Conservation (phyloP, 23 red algal species). For the Gracilaria domingensis region DNA sequence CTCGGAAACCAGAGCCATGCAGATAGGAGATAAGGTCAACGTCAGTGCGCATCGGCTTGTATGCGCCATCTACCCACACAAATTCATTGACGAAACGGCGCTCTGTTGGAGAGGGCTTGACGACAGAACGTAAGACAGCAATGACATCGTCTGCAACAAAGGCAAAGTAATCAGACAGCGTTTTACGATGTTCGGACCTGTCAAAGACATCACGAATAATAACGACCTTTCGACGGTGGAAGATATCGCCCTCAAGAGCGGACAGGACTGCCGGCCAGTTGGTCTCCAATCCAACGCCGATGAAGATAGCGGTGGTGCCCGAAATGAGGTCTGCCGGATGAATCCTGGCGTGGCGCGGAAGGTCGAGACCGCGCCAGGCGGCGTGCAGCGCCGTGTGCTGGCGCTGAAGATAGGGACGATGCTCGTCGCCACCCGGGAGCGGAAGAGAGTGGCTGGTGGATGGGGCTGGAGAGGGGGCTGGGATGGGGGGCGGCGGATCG, state of each 20-base stretch:
- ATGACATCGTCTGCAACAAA: constrained; percentile 85
- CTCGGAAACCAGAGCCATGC: constrained; percentile 79
- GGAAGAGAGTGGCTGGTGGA: constrained; percentile 61
- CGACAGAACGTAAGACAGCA: constrained; percentile 49
- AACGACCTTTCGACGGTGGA: constrained; percentile 53
- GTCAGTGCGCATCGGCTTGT: constrained; percentile 76
- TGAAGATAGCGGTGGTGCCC: constrained; percentile 58
- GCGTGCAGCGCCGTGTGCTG: constrained; percentile 9
- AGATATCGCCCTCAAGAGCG: constrained; percentile 61
- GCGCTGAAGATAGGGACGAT: background rate
- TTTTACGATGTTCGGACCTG: constrained; percentile 40
- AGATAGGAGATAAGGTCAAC: constrained; percentile 81
- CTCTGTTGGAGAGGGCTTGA: constrained; percentile 28
- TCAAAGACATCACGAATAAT: constrained; percentile 92
- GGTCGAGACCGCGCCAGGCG: constrained; percentile 14
- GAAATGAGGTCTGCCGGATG: constrained; percentile 51
- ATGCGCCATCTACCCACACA: constrained; percentile 24
- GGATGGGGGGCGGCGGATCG: background rate
- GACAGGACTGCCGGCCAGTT: constrained; percentile 76
- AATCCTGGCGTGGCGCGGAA: constrained; percentile 46
- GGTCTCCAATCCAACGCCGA: constrained; percentile 73
- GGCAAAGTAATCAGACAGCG: constrained; percentile 61
- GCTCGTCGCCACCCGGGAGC: constrained; percentile 52
- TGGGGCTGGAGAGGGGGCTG: constrained; percentile 22
- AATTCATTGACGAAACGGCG: constrained; percentile 92